These are phyloP conservation scores for Cladosporium sp. DNA, from an alignment of 2,329 filamentous ascomycete species.

Conservation along the genomic window DNA sequence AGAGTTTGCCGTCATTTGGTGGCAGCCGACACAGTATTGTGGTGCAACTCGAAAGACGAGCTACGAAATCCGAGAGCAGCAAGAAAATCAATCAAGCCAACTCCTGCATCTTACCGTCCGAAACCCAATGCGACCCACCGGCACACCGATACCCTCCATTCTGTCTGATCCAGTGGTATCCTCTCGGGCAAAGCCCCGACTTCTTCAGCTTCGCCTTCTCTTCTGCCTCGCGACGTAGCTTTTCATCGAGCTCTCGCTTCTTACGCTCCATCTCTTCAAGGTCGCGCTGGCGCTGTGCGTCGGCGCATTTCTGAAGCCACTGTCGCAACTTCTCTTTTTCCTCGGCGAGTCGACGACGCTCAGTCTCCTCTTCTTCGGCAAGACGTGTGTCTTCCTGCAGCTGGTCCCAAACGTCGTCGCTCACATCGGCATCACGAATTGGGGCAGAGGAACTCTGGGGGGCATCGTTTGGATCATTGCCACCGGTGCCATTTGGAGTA, in stretches of 20 bases:
- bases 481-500: too few relatives aligned
- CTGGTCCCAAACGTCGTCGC: constrained; percentile 57
- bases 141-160: constrained; percentile 56
- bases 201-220: constrained; percentile 45
- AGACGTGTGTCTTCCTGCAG: constrained; percentile 47
- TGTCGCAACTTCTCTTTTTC: constrained; percentile 21
- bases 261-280: constrained; percentile 18
- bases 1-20: too few relatives aligned
- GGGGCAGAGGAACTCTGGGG: too few relatives aligned
- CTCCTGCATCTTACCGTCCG: too few relatives aligned
- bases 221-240: constrained; percentile 24
- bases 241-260: constrained; percentile 13
- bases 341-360: constrained; percentile 26
- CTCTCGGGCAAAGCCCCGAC: constrained; percentile 53
- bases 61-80: too few relatives aligned
- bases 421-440: constrained; percentile 50
- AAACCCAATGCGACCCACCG: constrained; percentile 55
- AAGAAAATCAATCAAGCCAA: too few relatives aligned
- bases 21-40: too few relatives aligned
- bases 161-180: constrained; percentile 60
- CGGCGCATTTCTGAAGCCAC: constrained; percentile 20
- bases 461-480: too few relatives aligned
- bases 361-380: constrained; percentile 31
- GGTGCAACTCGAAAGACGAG: too few relatives aligned
- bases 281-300: constrained; percentile 13